Base-by-base conservation (phyloP, 176 grass and related monocot species). In the Avena insularis region DNA sequence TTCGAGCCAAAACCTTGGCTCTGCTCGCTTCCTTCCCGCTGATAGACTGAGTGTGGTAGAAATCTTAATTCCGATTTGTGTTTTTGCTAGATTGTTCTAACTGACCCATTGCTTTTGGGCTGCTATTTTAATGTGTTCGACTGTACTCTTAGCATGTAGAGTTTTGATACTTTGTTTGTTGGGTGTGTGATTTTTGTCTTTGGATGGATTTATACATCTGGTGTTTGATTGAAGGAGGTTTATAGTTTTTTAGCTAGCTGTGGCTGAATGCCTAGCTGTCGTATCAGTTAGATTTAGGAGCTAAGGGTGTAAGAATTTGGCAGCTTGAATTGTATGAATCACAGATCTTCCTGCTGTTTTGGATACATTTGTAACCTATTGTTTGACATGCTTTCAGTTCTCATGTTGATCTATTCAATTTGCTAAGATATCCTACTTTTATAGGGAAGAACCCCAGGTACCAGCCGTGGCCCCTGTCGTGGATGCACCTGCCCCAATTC, bases 371-470 rank as follows among this genome's bases (percentile, higher is more conserved):
- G 58, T 63, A 46, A 29, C 13, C 19, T 79, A 29, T 21, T 43
- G 36, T 15, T 60, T 21, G 5, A 6, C n/a, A 19, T 57, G 17
- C 53, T 63, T 59, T 11, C 12, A 45, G 33, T 48, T 64, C 59
- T 29, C 1, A 20, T 68, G 5, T 33, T 25, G 5, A 35, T 27
- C 16, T 54, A 14, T 62, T 47, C 0, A 29, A 56, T n/a, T 10
- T 7, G 10, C 4, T 43, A 16, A 80, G 4, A 16, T 46, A 47
- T 75, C n/a, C 29, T 65, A 54, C 11, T 49, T 54, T 51, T 85
- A 9, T 79, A 95, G 90, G 62, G 93, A 95, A 73, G 93, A 92
- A 14, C 56, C 68, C 73, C 79, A 83, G 78, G 58, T 40, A 69
- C 23, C 56, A 80, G 57, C 72, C 51, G 66, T 84, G 25, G 48